Evolutionary conservation across 169 alveolate genomes (phyloP), one percentile per base, ranked within the genome.

Genomic region (Cyclospora cayetanensis): DNA sequence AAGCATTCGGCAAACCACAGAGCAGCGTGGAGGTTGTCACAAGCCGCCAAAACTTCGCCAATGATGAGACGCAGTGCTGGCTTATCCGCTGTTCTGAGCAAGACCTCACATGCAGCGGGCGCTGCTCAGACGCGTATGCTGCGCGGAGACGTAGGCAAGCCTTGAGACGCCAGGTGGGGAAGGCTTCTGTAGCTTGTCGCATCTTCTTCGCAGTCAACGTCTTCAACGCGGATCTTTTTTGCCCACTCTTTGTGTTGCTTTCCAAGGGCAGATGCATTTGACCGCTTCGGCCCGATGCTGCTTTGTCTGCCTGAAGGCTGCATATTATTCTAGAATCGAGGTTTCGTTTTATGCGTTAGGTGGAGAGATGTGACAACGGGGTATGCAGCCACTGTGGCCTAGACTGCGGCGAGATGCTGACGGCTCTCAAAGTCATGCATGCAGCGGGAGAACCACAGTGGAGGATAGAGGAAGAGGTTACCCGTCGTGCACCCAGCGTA

Each of bases 21-120:
- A 9, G n/a, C 20, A 41, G 65, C 41, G 41, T 52, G 2, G 65
- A n/a, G 42, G 60, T 39, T 34, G 29, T 42, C 27, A 74, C 85
- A 35, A 4, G 65, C 11, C 63, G 63, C 53, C 70, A 52, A 37
- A 79, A 20, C 52, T 79, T 79, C 39, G 89, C 89, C 12, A 79
- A 25, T 4, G 89, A 79, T 39, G 27, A 50, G 34, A 29, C 22
- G 70, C 89, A 52, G 1, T 34, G 31, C 7, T 79, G 89, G 68
- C 35, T 79, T 50, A 79, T 79, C 34, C 89, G 89, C 3, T 79
- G 89, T 72, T 20, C 66, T 46, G 89, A 79, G 35, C 89, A 79
- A 34, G 89, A 79, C 89, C 89, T 79, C 89, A 79, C 89, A 22
- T 79, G 89, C 74, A 46, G 89, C 50, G 89, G 89, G 74, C 89